Conservation (phyloP, 495 filamentous ascomycete genomes). For the Talaromyces wortmannii region DNA sequence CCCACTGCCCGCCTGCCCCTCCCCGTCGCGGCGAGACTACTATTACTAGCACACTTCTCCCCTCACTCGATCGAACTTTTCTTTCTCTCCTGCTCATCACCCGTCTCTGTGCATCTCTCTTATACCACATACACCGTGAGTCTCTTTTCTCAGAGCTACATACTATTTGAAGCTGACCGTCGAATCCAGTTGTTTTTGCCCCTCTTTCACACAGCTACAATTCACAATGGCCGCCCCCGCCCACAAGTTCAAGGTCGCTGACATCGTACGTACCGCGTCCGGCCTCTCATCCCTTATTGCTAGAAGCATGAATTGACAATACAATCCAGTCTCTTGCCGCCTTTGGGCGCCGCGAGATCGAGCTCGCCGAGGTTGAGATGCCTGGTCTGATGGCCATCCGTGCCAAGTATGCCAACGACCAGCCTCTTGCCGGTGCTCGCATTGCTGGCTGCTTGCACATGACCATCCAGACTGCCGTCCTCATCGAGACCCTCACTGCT, state of each 20-base stretch:
- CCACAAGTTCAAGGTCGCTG: slow-evolving; percentile 93
- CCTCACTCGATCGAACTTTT: background rate
- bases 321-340: slow-evolving; percentile 69
- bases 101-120: background rate
- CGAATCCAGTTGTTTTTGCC: background rate
- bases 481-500: slow-evolving; percentile 91
- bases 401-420: slow-evolving; percentile 81
- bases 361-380: slow-evolving; percentile 98
- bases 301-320: slow-evolving; percentile 9
- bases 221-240: slow-evolving; percentile 62
- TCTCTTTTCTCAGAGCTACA: background rate
- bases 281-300: slow-evolving; percentile 1
- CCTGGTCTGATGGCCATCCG: slow-evolving; percentile 95
- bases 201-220: background rate
- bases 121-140: background rate
- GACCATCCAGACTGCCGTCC: slow-evolving; percentile 99
- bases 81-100: background rate
- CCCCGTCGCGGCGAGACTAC: background rate
- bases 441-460: slow-evolving; percentile 99
- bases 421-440: slow-evolving; percentile 84
- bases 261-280: slow-evolving; percentile 57
- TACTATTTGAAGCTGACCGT: background rate
- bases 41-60: background rate
- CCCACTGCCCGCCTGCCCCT: background rate
- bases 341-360: slow-evolving; percentile 98